Base-by-base conservation (phyloP, 2,329 filamentous ascomycete species). In the Penicillium sp. region DNA sequence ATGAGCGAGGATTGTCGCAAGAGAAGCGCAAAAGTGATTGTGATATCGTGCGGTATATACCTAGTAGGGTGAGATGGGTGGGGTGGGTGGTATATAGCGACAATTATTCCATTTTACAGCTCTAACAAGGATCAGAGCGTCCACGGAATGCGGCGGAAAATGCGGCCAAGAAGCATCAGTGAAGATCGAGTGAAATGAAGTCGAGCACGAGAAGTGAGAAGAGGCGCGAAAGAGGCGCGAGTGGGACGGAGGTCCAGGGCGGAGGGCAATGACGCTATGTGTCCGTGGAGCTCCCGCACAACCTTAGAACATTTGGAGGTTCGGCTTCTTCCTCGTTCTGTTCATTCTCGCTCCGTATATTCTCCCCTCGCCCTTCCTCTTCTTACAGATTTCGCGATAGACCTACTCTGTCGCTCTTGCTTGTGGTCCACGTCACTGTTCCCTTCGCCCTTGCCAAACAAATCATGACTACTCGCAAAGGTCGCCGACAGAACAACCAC, bases 381-480 rank as follows among this genome's bases (percentile, higher is more conserved):
- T 14, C 24, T 5, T 27, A 27, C 8, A 27, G 3, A 27, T 27
- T 8, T 8, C 24, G 24, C 8, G 24, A 27, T 27, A 5, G 2
- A 27, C 24, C 24, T 27, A 27, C 27, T 42, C 52, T 42, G 43
- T 18, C n/a, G 43, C 43, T 34, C 36, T 38, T 45, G 5, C 24
- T 8, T 27, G 5, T 8, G 8, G 5, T 27, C 8, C 4, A 27
- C 24, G 24, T 27, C 24, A 27, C 24, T 8, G 24, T 27, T 36
- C 40, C 24, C 27, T 29, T n/a, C 36, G 40, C 42, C 29, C 34
- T 48, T 27, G 38, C 18, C 27, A 47, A 45, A 43, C 44, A 55
- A 36, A 64, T 45, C 45, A 73, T 73, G 71, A 60, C 64, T 44
- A 58, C 67, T 48, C 70, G 71, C 49, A 71, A 68, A 63, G 61